phyloP scores from a whole-genome alignment of 495 filamentous ascomycete species.

The Polyplosphaeria fusca region DNA sequence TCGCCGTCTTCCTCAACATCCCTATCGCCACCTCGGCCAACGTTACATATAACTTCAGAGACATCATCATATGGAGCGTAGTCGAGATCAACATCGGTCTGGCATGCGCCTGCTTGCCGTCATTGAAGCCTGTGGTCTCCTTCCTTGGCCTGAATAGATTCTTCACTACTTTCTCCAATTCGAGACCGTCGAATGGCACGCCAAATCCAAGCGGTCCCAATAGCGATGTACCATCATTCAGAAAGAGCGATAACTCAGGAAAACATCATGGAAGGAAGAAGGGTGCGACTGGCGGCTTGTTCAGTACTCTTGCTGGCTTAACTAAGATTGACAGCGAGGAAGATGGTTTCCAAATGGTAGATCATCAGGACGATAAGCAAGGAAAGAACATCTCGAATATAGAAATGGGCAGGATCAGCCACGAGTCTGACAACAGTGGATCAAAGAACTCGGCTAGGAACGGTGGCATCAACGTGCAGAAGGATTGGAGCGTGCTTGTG shows the following conservation, averaged over 20 bases:
- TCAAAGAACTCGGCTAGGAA: background rate
- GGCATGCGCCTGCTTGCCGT: constrained; percentile 13
- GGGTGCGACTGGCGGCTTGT: constrained; percentile 4
- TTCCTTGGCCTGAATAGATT: constrained; percentile 6
- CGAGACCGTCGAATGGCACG: constrained; percentile 3
- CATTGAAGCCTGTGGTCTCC: background rate
- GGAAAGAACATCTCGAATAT: background rate
- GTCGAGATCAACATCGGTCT: constrained; percentile 23
- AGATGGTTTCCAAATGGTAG: background rate
- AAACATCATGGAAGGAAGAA: background rate
- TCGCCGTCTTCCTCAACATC: constrained; percentile 14
- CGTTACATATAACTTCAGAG: constrained; percentile 20
- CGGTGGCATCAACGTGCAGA: constrained; percentile 7
- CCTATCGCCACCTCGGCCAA: background rate
- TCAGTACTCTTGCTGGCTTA: constrained; percentile 4
- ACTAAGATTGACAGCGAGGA: constrained; percentile 8
- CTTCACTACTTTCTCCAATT: constrained; percentile 16
- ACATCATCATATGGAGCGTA: constrained; percentile 11
- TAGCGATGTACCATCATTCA: background rate
- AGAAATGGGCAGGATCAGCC: constrained; percentile 1
- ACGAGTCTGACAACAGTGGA: background rate
- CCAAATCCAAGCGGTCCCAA: background rate
- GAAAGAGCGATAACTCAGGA: background rate
- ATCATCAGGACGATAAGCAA: background rate
- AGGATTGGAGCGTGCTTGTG: background rate